Evolutionary conservation across 768 basidiomycete genomes (phyloP).

Genomic region (Leucogyrophana mollusca): DNA sequence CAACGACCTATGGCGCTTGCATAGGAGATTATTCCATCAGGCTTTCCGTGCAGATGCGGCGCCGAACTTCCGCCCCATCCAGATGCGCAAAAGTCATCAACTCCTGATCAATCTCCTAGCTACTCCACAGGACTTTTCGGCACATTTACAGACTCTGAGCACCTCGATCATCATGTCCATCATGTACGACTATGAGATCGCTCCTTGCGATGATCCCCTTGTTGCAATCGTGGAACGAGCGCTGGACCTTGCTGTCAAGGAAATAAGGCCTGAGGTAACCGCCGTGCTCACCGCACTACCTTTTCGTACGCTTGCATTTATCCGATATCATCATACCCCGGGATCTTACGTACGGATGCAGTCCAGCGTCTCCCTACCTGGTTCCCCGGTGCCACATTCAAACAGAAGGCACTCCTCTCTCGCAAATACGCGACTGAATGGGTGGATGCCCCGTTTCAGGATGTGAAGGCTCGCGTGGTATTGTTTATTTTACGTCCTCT

Average conservation of each 20-base stretch:
- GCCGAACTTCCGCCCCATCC: neutral
- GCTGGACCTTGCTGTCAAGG: constrained; percentile 4
- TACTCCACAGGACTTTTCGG: neutral
- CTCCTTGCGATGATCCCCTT: constrained; percentile 31
- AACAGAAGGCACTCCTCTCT: constrained; percentile 19
- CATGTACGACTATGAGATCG: constrained; percentile 35
- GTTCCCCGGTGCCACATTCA: constrained; percentile 29
- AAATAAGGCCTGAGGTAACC: constrained; percentile 14
- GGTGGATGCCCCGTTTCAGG: constrained; percentile 26
- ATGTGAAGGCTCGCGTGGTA: constrained; percentile 24
- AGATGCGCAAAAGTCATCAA: neutral
- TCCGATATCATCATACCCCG: neutral
- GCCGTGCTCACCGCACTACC: constrained; percentile 15
- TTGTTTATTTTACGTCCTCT: constrained; percentile 2
- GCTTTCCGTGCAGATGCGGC: neutral
- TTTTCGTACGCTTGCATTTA: constrained; percentile 12
- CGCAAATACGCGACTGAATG: constrained; percentile 21
- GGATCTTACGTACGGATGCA: constrained; percentile 3
- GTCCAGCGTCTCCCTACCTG: constrained; percentile 26
- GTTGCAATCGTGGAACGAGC: constrained; percentile 24
- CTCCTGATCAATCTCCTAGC: neutral
- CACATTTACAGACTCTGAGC: constrained; percentile 24
- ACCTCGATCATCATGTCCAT: constrained; percentile 29
- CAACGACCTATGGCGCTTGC: constrained; percentile 26
- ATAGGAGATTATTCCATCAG: neutral